Conservation (phyloP, 2,329 filamentous ascomycete genomes). For the Scedosporium aurantiacum region DNA sequence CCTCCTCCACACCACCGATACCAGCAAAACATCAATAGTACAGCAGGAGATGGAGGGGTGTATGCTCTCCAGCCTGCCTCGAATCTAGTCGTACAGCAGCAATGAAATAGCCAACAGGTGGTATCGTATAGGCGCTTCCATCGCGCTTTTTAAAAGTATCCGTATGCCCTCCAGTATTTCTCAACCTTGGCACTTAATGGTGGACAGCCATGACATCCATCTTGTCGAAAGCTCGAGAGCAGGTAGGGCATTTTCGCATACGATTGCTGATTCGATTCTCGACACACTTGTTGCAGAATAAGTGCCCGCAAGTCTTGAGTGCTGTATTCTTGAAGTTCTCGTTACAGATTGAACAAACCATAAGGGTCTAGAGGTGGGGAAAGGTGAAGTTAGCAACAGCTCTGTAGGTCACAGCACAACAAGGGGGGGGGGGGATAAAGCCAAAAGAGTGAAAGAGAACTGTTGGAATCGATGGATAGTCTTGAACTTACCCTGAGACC, state of each 20-base stretch:
- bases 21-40: too few species aligned
- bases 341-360: constrained; percentile 81
- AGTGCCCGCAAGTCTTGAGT: constrained; percentile 86
- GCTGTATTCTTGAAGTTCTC: constrained; percentile 89
- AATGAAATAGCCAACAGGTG: too few species aligned
- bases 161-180: not conserved
- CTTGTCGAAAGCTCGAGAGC: constrained; percentile 81
- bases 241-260: constrained; percentile 90
- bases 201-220: constrained; percentile 76
- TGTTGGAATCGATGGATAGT: not conserved
- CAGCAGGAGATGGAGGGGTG: too few species aligned
- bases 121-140: too few species aligned
- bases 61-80: too few species aligned
- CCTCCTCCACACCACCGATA: too few species aligned
- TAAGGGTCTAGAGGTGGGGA: constrained; percentile 7
- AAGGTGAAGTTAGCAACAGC: not conserved
- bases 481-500: constrained; percentile 66
- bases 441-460: not conserved
- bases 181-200: constrained; percentile 18
- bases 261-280: constrained; percentile 82
- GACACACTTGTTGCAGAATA: constrained; percentile 86
- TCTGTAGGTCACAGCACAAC: not conserved
- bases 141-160: too few species aligned
- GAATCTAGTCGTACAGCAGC: too few species aligned
- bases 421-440: not conserved